These are phyloP conservation scores for Senna siamea DNA, from an alignment of 306 rosid species.

Conservation along the genomic window DNA sequence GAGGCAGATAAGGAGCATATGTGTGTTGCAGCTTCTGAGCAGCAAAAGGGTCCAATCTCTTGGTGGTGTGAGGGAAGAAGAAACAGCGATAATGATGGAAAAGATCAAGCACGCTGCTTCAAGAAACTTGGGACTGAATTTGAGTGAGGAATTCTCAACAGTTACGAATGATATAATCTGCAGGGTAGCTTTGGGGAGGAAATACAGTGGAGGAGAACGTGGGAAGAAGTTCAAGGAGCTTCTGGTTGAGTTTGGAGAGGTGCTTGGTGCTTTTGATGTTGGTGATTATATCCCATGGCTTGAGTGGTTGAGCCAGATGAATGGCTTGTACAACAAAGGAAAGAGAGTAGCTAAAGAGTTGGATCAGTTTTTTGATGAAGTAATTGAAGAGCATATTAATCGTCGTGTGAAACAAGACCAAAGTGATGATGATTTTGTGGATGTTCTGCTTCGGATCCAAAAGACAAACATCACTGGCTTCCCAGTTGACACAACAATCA, in stretches of 20 bases:
- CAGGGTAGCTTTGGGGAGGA: conserved; percentile 11
- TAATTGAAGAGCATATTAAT: conserved; percentile 44
- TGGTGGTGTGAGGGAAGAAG: conserved; percentile 37
- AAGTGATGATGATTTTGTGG: conserved; percentile 52
- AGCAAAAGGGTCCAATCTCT: conserved; percentile 38
- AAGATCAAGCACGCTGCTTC: conserved; percentile 28
- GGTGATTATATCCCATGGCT: conserved; percentile 54
- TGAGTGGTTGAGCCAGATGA: conserved; percentile 43
- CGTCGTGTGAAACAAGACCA: neutral
- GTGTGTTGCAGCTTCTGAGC: conserved; percentile 42
- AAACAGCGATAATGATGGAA: conserved; percentile 27
- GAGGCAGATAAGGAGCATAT: conserved; percentile 52
- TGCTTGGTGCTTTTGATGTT: conserved; percentile 36
- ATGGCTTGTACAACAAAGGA: conserved; percentile 25
- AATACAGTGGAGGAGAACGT: neutral
- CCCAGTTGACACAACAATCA: neutral
- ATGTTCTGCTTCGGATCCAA: conserved; percentile 33
- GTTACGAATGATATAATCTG: neutral
- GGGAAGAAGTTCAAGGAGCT: conserved; percentile 33
- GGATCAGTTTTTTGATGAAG: conserved; percentile 46
- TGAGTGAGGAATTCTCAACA: neutral
- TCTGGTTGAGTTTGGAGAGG: conserved; percentile 24
- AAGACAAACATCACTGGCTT: neutral
- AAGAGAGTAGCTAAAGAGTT: conserved; percentile 38
- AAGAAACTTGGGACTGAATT: conserved; percentile 34